A percentile compares a stretch with the other conserved stretches of the same genome.
These are phyloP conservation scores for Lasiodiplodia citricola DNA, from an alignment of 2,329 filamentous ascomycete species.

Conservation along the genomic window DNA sequence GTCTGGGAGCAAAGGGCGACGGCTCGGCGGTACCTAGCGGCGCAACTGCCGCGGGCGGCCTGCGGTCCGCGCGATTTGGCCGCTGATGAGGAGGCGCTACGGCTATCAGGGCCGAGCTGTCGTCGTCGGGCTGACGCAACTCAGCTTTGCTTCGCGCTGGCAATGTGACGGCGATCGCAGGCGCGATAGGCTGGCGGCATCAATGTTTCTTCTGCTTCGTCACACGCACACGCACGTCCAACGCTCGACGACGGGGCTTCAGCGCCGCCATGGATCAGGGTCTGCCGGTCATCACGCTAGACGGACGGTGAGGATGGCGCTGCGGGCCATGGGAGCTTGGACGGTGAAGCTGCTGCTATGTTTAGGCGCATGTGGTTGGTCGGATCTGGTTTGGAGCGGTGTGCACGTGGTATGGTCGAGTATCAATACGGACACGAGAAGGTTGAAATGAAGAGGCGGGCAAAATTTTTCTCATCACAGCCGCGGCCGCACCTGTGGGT, in stretches of 20 bases:
- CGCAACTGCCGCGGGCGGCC: conserved; percentile 7
- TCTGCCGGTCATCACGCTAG: conserved; percentile 3
- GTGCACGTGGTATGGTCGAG: conserved; percentile 17
- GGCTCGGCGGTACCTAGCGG: background rate
- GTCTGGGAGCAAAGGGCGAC: conserved; percentile 2
- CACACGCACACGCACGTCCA: background rate
- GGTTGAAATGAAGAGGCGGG: background rate
- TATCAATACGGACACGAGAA: background rate
- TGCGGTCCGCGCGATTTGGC: conserved; percentile 19
- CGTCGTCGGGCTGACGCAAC: background rate
- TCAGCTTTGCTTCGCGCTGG: background rate
- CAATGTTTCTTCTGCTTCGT: conserved; percentile 4
- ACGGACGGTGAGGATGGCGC: conserved; percentile 20
- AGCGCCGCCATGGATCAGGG: background rate
- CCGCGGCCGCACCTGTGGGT: background rate
- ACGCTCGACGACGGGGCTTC: background rate
- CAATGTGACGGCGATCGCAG: background rate
- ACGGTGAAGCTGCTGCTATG: background rate
- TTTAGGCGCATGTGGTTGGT: conserved; percentile 12
- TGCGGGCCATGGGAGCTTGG: conserved; percentile 6
- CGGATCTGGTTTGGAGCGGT: conserved; percentile 7
- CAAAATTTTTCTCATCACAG: background rate
- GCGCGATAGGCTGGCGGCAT: background rate
- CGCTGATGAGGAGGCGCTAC: background rate
- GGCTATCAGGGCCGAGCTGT: background rate